A percentile compares a stretch with the other conserved stretches of the same genome.
Conservation (phyloP, 2,329 filamentous ascomycete genomes). For the Colletotrichum tofieldiae region DNA sequence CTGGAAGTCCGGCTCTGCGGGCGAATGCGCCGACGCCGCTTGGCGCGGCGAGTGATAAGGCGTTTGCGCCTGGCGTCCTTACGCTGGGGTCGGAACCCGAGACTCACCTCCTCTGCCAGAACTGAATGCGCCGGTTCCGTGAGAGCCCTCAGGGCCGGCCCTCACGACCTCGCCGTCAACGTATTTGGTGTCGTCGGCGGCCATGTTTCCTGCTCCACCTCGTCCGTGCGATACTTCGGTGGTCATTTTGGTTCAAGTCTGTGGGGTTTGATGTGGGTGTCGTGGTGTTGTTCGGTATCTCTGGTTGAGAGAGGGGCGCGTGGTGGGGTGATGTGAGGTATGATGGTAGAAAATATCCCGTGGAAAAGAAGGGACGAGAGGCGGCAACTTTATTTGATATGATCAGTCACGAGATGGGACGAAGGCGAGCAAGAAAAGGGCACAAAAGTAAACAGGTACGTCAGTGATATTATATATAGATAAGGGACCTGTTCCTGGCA, state of each 20-base stretch:
- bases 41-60: conserved; percentile 6
- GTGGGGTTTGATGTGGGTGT: background rate
- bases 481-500: conserved; percentile 39
- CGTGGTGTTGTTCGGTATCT: background rate
- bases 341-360: background rate
- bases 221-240: conserved; percentile 73
- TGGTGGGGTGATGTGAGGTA: conserved; percentile 2
- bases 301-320: background rate
- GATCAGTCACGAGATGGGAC: conserved; percentile 15
- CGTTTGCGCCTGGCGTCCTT: conserved; percentile 11
- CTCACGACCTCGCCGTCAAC: conserved; percentile 75
- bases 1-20: background rate
- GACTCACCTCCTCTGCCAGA: conserved; percentile 71
- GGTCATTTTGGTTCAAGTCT: conserved; percentile 50
- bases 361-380: background rate
- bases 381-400: conserved; percentile 21
- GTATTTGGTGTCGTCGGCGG: conserved; percentile 70
- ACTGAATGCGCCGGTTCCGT: conserved; percentile 72
- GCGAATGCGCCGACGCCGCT: conserved; percentile 28
- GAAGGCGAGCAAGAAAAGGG: background rate
- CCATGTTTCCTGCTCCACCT: conserved; percentile 75
- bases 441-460: conserved; percentile 30
- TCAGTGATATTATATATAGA: conserved; percentile 40
- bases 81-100: background rate
- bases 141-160: conserved; percentile 67